A percentile compares a stretch with the other conserved stretches of the same genome.
These are phyloP conservation scores for Mrakia gelida DNA, from an alignment of 768 basidiomycete genomes.

Conservation along the genomic window DNA sequence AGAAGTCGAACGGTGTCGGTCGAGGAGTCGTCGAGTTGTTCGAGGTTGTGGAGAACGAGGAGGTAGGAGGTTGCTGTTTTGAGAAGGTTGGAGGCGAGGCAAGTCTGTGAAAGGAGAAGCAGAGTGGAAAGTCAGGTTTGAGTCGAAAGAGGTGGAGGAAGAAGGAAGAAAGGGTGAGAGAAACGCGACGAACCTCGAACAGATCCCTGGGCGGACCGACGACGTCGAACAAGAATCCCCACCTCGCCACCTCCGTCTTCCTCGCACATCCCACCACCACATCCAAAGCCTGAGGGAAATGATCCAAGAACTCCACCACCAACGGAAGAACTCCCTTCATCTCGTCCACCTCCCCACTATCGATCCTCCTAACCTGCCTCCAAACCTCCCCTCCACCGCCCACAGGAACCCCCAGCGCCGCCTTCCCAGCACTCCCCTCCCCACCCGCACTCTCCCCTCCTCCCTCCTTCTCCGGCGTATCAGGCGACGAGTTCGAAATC, in stretches of 20 bases:
- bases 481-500: not conserved
- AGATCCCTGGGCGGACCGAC: slow-evolving; percentile 85
- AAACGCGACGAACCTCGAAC: slow-evolving; percentile 66
- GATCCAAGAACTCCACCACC: slow-evolving; percentile 85
- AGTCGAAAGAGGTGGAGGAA: not conserved
- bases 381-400: not conserved
- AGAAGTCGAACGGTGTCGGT: slow-evolving; percentile 74
- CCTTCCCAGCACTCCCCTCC: not conserved
- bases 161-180: slow-evolving; percentile 10
- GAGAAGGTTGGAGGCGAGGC: slow-evolving; percentile 64
- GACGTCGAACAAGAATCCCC: slow-evolving; percentile 80
- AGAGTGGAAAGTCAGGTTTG: not conserved
- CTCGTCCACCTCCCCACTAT: not conserved
- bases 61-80: slow-evolving; percentile 90
- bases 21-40: slow-evolving; percentile 66
- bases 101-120: slow-evolving; percentile 54
- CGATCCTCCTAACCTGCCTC: not conserved
- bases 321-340: slow-evolving; percentile 52
- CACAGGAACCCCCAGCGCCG: not conserved
- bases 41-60: slow-evolving; percentile 86
- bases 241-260: slow-evolving; percentile 89
- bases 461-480: not conserved
- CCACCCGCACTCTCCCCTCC: not conserved
- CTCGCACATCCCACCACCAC: slow-evolving; percentile 94
- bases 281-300: slow-evolving; percentile 84